These are phyloP conservation scores for Hippophae tibetana DNA, from an alignment of 306 rosid species.

Conservation along the genomic window DNA sequence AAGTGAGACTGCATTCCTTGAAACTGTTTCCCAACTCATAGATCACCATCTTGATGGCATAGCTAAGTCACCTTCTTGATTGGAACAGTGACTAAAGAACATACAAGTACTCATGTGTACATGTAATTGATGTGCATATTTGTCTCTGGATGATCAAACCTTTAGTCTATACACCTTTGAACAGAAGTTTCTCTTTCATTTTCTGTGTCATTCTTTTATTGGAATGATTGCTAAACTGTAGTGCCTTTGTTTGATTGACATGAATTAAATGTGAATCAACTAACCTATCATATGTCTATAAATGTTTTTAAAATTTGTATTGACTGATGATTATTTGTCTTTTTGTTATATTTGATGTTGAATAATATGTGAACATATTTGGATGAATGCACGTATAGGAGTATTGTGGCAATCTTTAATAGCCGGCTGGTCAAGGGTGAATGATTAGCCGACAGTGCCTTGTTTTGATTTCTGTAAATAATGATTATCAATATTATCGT, in stretches of 20 bases:
- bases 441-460: no score
- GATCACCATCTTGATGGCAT: constrained; percentile 56
- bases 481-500: no score
- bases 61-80: constrained; percentile 24
- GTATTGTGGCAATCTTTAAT: no score
- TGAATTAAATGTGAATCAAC: neutral
- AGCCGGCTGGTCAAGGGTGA: no score
- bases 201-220: constrained; percentile 9
- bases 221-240: neutral
- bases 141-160: constrained; percentile 6
- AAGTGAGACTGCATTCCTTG: constrained; percentile 70
- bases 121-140: constrained; percentile 32
- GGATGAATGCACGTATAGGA: no score
- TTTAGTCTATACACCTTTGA: constrained; percentile 19
- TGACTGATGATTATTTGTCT: neutral
- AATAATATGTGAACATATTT: no score
- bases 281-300: neutral
- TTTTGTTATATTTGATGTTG: no score
- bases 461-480: no score
- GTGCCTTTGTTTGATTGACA: constrained; percentile 1
- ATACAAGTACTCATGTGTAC: constrained; percentile 24
- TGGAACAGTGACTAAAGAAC: constrained; percentile 11
- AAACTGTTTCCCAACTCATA: constrained; percentile 60
- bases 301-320: constrained; percentile 16
- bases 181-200: constrained; percentile 13